Evolutionary conservation across 495 filamentous ascomycete genomes (phyloP).

Genomic region (Aspergillus wentii): DNA sequence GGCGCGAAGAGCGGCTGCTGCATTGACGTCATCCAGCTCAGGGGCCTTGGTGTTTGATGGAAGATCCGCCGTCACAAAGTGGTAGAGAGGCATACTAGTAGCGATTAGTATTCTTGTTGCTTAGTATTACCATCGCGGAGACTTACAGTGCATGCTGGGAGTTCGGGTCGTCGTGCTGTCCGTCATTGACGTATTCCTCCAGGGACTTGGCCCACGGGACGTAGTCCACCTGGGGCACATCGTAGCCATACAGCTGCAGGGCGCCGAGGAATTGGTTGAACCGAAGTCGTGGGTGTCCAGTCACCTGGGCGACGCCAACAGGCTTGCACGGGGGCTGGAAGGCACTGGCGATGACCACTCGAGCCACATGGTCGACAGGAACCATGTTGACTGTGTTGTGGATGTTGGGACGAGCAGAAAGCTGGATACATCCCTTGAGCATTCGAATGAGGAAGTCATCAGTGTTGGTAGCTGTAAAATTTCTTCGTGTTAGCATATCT

Average conservation of each 20-base stretch:
- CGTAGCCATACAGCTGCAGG: conserved; percentile 73
- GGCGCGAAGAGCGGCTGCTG: conserved; percentile 54
- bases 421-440: conserved; percentile 84
- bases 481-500: too few relatives aligned
- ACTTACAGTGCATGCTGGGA: conserved; percentile 61
- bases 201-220: conserved; percentile 43
- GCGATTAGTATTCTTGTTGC: too few relatives aligned
- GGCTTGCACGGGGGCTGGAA: conserved; percentile 51
- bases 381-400: conserved; percentile 88
- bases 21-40: conserved; percentile 73
- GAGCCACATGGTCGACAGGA: conserved; percentile 79
- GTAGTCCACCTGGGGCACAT: conserved; percentile 66
- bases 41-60: conserved; percentile 74
- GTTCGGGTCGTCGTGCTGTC: conserved; percentile 52
- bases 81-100: conserved; percentile 73
- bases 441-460: conserved; percentile 93
- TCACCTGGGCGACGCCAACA: conserved; percentile 69
- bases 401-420: conserved; percentile 67
- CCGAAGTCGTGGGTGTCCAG: conserved; percentile 71
- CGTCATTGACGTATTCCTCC: conserved; percentile 59
- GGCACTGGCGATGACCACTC: conserved; percentile 69
- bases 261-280: conserved; percentile 73
- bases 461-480: conserved; percentile 56
- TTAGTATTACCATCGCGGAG: too few relatives aligned
- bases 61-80: conserved; percentile 77